Base-by-base conservation (phyloP, 805 yeast species). In the Saccharomycopsis guyanensis region DNA sequence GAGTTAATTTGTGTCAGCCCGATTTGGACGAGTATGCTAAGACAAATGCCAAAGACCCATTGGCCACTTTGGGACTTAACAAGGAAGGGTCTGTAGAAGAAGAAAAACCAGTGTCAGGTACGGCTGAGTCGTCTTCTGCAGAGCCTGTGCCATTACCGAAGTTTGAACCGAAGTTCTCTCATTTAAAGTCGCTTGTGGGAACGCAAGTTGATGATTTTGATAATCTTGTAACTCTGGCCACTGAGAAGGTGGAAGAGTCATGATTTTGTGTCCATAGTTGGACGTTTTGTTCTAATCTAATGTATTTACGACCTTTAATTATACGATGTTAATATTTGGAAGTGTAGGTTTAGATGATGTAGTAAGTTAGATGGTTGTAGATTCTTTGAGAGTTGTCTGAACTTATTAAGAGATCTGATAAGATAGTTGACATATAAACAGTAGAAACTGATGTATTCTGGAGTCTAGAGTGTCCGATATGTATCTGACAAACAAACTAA, bases 161-260 rank as follows among this genome's bases (percentile, higher is more conserved):
- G 2, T 40, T 42, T 25, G 20, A 20, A 4, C 45, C 50, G 13
- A 40, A 36, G 36, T 43, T 22, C 39, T 32, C 40, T 8, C 53
- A 50, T 35, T 47, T 50, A 29, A 44, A 50, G 23, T 32, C 25
- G 3, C 23, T 50, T 19, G 15, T 47, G 4, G 51, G 51, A 7
- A 46, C 36, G 22, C 45, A 45, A 32, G 40, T 51, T 3, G 24
- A 29, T 2, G 24, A 43, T 12, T 51, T 47, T 31, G 52, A 47
- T 38, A 18, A 43, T 7, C 38, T 50, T 4, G 49, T 43, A 8
- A 19, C 34, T 12, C 25, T 39, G 4, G 42, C 50, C 19, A 50
- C 51, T 4, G 53, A 50, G 25, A 27, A 43, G 5, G 34, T 50
- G 3, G 25, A n/a, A n/a, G n/a, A n/a, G n/a, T n/a, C n/a, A n/a